These are phyloP conservation scores for Globisporangium splendens DNA, from an alignment of 352 stramenopile genomes.

Conservation along the genomic window DNA sequence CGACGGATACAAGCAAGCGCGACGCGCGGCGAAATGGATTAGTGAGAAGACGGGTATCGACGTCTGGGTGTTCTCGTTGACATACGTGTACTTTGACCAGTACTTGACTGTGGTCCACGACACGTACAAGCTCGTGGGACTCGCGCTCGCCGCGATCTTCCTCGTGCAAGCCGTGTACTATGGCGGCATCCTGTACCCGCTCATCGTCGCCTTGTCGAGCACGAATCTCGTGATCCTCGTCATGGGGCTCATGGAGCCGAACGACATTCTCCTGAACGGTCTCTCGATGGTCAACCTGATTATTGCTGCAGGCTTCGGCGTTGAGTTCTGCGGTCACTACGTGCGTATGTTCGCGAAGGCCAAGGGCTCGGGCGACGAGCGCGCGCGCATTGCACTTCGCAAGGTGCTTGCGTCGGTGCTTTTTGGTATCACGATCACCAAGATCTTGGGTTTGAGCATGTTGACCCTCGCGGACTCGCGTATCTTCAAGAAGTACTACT, in stretches of 20 bases:
- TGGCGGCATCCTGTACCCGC: conserved; percentile 35
- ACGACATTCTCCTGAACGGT: conserved; percentile 74
- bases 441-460: conserved; percentile 33
- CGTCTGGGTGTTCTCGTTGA: conserved; percentile 53
- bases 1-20: conserved; percentile 53
- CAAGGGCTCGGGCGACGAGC: conserved; percentile 17
- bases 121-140: conserved; percentile 47
- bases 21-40: conserved; percentile 46
- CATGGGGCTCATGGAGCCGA: conserved; percentile 52
- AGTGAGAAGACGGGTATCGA: conserved; percentile 55
- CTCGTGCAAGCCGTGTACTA: conserved; percentile 51
- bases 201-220: conserved; percentile 36
- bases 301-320: conserved; percentile 67
- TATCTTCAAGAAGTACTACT: conserved; percentile 91
- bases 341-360: conserved; percentile 62
- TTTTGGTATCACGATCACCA: conserved; percentile 38
- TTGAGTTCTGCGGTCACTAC: conserved; percentile 84
- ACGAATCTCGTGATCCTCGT: conserved; percentile 53
- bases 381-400: conserved; percentile 27
- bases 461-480: conserved; percentile 55
- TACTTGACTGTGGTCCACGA: conserved; percentile 56
- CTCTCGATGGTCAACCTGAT: conserved; percentile 85
- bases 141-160: conserved; percentile 48
- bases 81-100: conserved; percentile 67
- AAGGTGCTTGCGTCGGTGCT: conserved; percentile 41